A percentile compares a stretch with the other conserved stretches of the same genome.
Conservation (phyloP, 163 green algal species). For the Chlamydomonas reinhardtii region DNA sequence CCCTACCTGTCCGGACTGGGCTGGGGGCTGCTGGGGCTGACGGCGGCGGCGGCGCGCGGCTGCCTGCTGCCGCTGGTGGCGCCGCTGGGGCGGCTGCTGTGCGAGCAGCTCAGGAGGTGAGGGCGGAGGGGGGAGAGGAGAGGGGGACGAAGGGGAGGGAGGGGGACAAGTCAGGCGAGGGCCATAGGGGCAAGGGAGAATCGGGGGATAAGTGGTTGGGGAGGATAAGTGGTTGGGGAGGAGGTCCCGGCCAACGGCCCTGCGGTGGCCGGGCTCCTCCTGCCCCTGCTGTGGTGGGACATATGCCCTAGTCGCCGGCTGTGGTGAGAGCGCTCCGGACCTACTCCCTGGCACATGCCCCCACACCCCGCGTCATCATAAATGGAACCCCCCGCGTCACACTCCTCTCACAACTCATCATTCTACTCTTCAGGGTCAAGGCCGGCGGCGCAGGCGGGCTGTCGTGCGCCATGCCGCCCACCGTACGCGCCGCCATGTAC, state of each 20-base stretch:
- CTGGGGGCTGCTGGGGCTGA: conserved; percentile 34
- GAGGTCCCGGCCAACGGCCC: too few relatives aligned
- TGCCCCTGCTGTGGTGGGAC: too few relatives aligned
- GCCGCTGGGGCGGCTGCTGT: conserved; percentile 13
- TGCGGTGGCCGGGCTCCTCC: too few relatives aligned
- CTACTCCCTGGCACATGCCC: too few relatives aligned
- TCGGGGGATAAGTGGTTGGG: too few relatives aligned
- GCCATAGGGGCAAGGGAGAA: not conserved
- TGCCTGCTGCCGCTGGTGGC: conserved; percentile 30
- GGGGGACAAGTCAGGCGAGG: not conserved
- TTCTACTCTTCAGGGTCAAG: not conserved
- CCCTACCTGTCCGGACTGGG: conserved; percentile 1
- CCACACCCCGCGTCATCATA: too few relatives aligned
- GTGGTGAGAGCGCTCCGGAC: too few relatives aligned
- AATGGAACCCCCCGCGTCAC: too few relatives aligned
- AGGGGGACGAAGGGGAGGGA: not conserved
- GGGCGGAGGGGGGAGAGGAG: not conserved
- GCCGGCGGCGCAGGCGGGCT: conserved; percentile 32
- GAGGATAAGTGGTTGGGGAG: too few relatives aligned
- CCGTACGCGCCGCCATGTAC: conserved; percentile 21
- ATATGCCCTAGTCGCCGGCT: too few relatives aligned
- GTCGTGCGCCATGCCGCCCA: not conserved
- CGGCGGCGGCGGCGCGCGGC: not conserved
- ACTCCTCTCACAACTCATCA: too few relatives aligned
- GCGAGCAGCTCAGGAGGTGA: conserved; percentile 32